Evolutionary conservation across 78 protist species (phyloP).

Genomic region (Monocercomonoides exilis): DNA sequence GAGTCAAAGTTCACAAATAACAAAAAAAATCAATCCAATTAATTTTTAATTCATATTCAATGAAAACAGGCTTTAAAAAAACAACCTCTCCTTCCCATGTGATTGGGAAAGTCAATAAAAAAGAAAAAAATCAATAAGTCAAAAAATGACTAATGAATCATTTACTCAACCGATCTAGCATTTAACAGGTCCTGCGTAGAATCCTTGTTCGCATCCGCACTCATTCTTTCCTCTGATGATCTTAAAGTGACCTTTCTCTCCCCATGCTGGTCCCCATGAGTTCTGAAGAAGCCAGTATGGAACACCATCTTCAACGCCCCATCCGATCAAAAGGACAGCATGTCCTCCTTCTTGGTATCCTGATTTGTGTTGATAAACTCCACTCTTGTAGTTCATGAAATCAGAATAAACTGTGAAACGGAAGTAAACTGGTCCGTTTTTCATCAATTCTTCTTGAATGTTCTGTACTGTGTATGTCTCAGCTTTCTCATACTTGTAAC

Average conservation of each 20-base stretch:
- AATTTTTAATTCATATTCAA: too few species aligned
- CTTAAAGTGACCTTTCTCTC: constrained; percentile 52
- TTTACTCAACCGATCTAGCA: too few species aligned
- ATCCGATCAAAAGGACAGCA: constrained; percentile 54
- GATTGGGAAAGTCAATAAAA: too few species aligned
- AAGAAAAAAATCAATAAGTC: too few species aligned
- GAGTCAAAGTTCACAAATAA: too few species aligned
- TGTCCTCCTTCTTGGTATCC: constrained; percentile 52
- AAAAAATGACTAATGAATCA: too few species aligned
- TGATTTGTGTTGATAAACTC: constrained; percentile 41
- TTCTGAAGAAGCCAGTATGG: too few species aligned
- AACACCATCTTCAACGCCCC: too few species aligned
- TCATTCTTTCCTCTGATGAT: constrained; percentile 55
- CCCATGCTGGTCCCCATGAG: too few species aligned
- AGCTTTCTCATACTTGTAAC: background rate
- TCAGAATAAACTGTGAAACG: constrained; percentile 44
- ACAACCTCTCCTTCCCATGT: too few species aligned
- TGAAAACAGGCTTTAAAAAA: too few species aligned
- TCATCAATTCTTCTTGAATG: constrained; percentile 27
- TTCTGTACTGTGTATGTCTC: background rate
- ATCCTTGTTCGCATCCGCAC: constrained; percentile 52
- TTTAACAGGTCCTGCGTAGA: background rate
- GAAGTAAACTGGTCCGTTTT: constrained; percentile 47
- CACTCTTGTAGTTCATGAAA: constrained; percentile 45
- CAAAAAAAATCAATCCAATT: too few species aligned